Evolutionary conservation across 306 rosid species (phyloP), one percentile per base, ranked within the genome.

Genomic region (Prunus armeniaca): DNA sequence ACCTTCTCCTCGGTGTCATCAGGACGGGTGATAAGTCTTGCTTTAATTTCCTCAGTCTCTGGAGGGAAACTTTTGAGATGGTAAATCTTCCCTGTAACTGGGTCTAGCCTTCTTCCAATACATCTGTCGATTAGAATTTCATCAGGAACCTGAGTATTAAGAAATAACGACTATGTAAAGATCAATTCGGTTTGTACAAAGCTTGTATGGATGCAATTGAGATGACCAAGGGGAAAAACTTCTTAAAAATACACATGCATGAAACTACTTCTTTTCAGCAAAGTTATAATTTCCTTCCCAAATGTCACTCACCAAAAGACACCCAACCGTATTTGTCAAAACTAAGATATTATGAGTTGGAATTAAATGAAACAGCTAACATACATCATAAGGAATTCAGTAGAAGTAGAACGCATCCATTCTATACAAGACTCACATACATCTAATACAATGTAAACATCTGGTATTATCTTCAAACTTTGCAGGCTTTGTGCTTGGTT

Each of bases 51-150:
- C 76, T 95, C 90, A 18, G 80, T 86, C 72, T 90, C 89, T 3
- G 97, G 91, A 18, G 92, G 98, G 65, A 89, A 90, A 82, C 74
- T 81, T 30, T 76, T 92, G 12, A 89, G 34, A 81, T 95, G 97
- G 78, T 95, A 95, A 77, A 95, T 92, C 88, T 87, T 95, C 77
- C 89, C 87, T 4, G 96, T 95, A 77, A 78, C 90, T 28, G 97
- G 97, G 67, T 95, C 98, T 73, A 90, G 85, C 84, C 97, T 90
- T 87, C 98, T 86, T 66, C 96, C 97, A 85, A 89, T 80, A 87
- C 96, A 90, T 92, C 98, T 92, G 90, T 95, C 92, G 91, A 92
- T 87, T 87, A 95, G 97, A 90, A 84, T 89, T 87, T 95, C 98
- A 83, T 95, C 98, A 90, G 96, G 97, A 88, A 95, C 98, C 98